Evolutionary conservation across 208 protist genomes (phyloP).

Genomic region (Tritrichomonas foetus): DNA sequence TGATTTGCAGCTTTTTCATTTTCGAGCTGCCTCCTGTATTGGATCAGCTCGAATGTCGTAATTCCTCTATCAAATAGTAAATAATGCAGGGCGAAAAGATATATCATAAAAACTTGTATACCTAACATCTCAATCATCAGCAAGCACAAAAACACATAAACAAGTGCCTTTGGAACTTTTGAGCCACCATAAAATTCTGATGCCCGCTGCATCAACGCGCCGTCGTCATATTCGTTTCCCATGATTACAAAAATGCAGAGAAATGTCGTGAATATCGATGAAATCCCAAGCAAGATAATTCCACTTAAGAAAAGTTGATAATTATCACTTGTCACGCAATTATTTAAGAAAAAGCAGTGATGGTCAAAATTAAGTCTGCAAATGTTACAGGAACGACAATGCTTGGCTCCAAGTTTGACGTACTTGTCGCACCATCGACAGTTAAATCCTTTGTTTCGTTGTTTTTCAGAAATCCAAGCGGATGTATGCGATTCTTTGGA

Average conservation of each 20-base stretch:
- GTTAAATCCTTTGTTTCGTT: too few relatives aligned
- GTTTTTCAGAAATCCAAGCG: not conserved
- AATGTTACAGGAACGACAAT: slow-evolving; percentile 1
- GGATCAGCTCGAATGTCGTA: not conserved
- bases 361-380: slow-evolving; percentile 22
- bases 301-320: not conserved
- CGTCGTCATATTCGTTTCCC: not conserved
- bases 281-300: not conserved
- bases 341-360: slow-evolving; percentile 42
- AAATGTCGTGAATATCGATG: not conserved
- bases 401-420: not conserved
- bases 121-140: not conserved
- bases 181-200: not conserved
- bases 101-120: not conserved
- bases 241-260: not conserved
- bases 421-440: not conserved
- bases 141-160: not conserved
- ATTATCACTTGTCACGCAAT: slow-evolving; percentile 34
- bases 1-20: not conserved
- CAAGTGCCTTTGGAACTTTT: not conserved
- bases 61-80: not conserved
- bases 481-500: not conserved
- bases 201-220: not conserved
- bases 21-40: not conserved
- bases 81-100: not conserved